Evolutionary conservation across 139 green algal genomes (phyloP), one percentile per base, ranked within the genome.

Genomic region (Edaphochlamys debaryana): DNA sequence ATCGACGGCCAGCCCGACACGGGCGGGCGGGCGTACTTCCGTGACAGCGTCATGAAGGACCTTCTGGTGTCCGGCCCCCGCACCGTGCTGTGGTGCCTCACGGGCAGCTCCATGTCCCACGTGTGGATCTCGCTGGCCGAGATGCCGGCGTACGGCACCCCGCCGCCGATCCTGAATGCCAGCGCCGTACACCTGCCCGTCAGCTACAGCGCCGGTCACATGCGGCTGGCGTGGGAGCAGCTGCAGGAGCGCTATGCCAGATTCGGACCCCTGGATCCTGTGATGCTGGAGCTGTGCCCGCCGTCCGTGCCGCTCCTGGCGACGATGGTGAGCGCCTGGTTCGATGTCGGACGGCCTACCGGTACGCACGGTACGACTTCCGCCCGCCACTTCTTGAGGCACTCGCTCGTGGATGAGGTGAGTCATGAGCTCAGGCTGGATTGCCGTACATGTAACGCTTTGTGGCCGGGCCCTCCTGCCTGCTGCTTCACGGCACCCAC

Each of bases 11-110:
- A 77, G 45, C 45, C 42, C 27, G 42, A 77, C n/a, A 19, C 4
- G 29, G 19, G 30, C 45, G 69, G 69, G 30, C 29, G 30, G 23
- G 45, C 7, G n/a, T 63, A 77, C 69, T 45, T 63, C 69, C 69
- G 69, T 15, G 69, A 77, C 69, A 45, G 45, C 27, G 63, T 77
- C 69, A 41, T 77, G 69, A 77, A 77, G 69, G 45, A n/a, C 2
- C 69, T 64, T 42, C 69, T 77, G 69, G 30, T 77, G 69, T 45
- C 63, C 69, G 45, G 69, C 45, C 17, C 41, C 45, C 42, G 29
- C 69, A 77, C 45, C 69, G 42, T 42, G 42, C 42, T 77, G 69
- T 54, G 67, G 67, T 52, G 67, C 23, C 19, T 54, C 1, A 73
- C 67, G 23, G 67, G 67, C 67, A 54, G 37, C 38, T 54, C 29